These are phyloP conservation scores for Saccharomycopsis sp. DNA, from an alignment of 805 yeast species.

Conservation along the genomic window DNA sequence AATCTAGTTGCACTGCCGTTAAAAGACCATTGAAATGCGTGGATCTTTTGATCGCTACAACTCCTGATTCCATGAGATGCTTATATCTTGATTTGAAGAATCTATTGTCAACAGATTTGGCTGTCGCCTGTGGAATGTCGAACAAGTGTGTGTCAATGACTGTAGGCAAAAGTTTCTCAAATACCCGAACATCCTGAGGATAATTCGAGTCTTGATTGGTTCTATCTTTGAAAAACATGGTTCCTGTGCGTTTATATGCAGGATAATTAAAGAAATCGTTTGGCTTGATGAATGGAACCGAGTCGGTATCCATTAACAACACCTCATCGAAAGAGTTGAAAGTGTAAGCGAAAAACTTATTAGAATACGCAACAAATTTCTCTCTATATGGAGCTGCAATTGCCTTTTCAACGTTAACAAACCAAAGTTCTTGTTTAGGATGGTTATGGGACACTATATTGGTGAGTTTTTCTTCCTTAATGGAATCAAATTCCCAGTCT, in stretches of 20 bases:
- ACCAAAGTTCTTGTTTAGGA: slow-evolving; percentile 35
- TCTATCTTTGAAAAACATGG: slow-evolving; percentile 43
- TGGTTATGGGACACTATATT: slow-evolving; percentile 7
- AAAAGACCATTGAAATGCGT: slow-evolving; percentile 45
- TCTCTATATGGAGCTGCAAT: slow-evolving; percentile 20
- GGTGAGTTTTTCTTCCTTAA: background rate
- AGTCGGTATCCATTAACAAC: slow-evolving; percentile 47
- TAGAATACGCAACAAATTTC: slow-evolving; percentile 34
- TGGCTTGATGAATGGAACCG: slow-evolving; percentile 37
- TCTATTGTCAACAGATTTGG: slow-evolving; percentile 32
- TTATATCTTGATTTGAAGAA: slow-evolving; percentile 34
- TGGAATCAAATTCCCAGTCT: slow-evolving; percentile 29
- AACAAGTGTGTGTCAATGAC: slow-evolving; percentile 32
- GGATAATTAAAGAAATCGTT: slow-evolving; percentile 31
- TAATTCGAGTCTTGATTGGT: slow-evolving; percentile 34
- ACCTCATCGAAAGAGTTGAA: slow-evolving; percentile 45
- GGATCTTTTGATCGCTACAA: slow-evolving; percentile 38
- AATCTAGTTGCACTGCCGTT: slow-evolving; percentile 34
- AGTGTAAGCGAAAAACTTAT: slow-evolving; percentile 42
- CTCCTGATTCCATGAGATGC: slow-evolving; percentile 40
- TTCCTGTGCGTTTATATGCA: slow-evolving; percentile 30
- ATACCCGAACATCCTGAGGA: slow-evolving; percentile 33
- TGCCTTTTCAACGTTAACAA: slow-evolving; percentile 29
- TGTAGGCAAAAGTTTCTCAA: slow-evolving; percentile 38
- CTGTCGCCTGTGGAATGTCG: slow-evolving; percentile 31